Conservation (phyloP, 2,329 filamentous ascomycete genomes). For the Blastomyces gilchristii region DNA sequence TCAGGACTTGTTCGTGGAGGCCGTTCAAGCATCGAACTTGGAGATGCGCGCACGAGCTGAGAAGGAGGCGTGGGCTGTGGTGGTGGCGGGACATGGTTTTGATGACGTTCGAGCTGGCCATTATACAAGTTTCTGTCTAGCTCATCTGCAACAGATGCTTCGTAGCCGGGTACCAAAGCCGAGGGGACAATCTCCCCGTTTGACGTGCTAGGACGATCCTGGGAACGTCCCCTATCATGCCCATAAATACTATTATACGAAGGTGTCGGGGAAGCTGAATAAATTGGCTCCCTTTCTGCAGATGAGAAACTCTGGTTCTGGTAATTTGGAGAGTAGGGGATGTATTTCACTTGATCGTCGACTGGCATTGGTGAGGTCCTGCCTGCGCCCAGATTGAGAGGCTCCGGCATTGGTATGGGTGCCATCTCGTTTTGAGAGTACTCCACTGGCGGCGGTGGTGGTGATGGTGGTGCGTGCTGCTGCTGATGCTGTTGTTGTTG, state of each 20-base stretch:
- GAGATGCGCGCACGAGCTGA: slow-evolving; percentile 22
- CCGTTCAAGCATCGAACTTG: slow-evolving; percentile 21
- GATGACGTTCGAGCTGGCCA: slow-evolving; percentile 20
- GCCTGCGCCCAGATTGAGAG: slow-evolving; percentile 17
- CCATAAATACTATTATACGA: slow-evolving; percentile 22
- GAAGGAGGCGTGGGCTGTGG: neutral
- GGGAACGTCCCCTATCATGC: slow-evolving; percentile 16
- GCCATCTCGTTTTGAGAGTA: slow-evolving; percentile 11
- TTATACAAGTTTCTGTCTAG: slow-evolving; percentile 24
- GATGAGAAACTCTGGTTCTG: slow-evolving; percentile 7
- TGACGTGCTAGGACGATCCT: slow-evolving; percentile 21
- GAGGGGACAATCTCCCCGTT: slow-evolving; percentile 28
- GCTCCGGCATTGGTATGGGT: slow-evolving; percentile 18
- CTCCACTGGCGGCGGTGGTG: slow-evolving; percentile 10
- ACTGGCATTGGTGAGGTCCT: slow-evolving; percentile 13
- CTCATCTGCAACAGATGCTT: slow-evolving; percentile 24
- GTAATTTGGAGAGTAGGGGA: slow-evolving; percentile 15
- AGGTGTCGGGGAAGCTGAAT: slow-evolving; percentile 15
- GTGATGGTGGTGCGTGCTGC: neutral
- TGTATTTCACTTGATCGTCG: slow-evolving; percentile 11
- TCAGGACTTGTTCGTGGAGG: slow-evolving; percentile 23
- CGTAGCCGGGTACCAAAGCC: slow-evolving; percentile 35
- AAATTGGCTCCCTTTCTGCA: slow-evolving; percentile 14
- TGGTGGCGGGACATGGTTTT: slow-evolving; percentile 14
- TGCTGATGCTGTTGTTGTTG: neutral